A percentile compares a stretch with the other conserved stretches of the same genome.
phyloP scores from a whole-genome alignment of 2,329 filamentous ascomycete genomes.

The Ceratocystis albifundus region DNA sequence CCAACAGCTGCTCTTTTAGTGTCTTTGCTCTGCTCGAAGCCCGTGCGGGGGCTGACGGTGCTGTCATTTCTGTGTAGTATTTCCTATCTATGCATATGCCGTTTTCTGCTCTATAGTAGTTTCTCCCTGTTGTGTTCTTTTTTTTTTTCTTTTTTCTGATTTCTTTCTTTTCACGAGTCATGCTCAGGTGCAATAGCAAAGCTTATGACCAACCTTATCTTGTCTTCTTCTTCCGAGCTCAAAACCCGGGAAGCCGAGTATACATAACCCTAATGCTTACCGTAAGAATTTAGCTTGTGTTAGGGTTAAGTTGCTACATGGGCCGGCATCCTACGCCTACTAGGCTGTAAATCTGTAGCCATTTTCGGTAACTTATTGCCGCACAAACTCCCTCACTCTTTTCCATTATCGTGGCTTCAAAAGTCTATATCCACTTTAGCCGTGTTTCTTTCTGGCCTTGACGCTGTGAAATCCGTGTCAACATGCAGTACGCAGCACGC shows the following conservation, averaged over 20 bases:
- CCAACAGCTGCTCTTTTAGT: neutral
- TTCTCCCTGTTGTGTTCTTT: too few relatives aligned
- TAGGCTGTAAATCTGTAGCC: conserved; percentile 3
- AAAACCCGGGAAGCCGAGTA: neutral
- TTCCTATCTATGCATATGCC: too few relatives aligned
- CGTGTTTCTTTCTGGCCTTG: neutral
- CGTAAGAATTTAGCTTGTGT: too few relatives aligned
- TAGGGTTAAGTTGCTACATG: neutral
- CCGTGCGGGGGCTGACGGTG: neutral
- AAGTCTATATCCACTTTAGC: conserved; percentile 14
- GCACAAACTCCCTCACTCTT: neutral
- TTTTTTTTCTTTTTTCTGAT: too few relatives aligned
- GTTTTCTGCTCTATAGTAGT: too few relatives aligned
- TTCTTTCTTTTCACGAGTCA: too few relatives aligned
- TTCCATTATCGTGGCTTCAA: neutral
- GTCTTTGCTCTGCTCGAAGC: neutral
- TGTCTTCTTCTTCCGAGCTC: neutral
- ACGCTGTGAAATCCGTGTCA: neutral
- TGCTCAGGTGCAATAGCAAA: too few relatives aligned
- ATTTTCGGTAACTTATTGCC: neutral
- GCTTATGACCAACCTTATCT: neutral
- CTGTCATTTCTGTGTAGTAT: too few relatives aligned
- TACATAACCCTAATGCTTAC: neutral
- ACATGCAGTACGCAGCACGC: neutral
- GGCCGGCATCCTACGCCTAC: neutral